A percentile compares a stretch with the other conserved stretches of the same genome.
Evolutionary conservation across 2,329 filamentous ascomycete genomes (phyloP).

Genomic region (Aspergillus hortae): DNA sequence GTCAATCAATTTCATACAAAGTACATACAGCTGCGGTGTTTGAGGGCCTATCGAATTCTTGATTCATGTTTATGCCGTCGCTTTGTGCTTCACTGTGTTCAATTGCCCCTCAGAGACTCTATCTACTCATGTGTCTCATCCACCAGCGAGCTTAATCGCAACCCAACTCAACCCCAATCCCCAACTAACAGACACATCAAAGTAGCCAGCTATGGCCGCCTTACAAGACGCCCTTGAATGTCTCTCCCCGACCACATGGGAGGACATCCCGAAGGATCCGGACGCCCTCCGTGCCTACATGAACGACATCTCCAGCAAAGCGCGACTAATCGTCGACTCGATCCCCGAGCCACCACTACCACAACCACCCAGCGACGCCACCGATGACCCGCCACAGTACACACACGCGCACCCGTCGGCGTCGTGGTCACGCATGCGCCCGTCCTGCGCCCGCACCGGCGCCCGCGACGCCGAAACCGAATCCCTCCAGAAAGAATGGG

Average conservation of each 20-base stretch:
- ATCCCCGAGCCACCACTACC: slow-evolving; percentile 56
- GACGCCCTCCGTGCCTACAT: slow-evolving; percentile 55
- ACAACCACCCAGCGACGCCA: slow-evolving; percentile 22
- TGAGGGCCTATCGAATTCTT: too few relatives aligned
- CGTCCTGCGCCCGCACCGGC: slow-evolving; percentile 49
- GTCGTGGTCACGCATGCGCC: slow-evolving; percentile 45
- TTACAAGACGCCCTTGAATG: slow-evolving; percentile 59
- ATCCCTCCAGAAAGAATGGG: slow-evolving; percentile 75
- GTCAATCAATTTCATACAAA: too few relatives aligned
- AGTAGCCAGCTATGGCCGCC: slow-evolving; percentile 45
- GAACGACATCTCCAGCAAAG: slow-evolving; percentile 59
- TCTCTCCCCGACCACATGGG: slow-evolving; percentile 56
- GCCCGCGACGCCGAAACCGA: slow-evolving; percentile 52
- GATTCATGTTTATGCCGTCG: too few relatives aligned
- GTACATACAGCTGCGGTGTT: too few relatives aligned
- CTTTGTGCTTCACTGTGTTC: too few relatives aligned
- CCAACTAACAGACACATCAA: background rate
- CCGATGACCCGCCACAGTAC: background rate
- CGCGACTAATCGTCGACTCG: slow-evolving; percentile 71
- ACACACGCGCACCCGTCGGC: background rate
- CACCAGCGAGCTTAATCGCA: background rate
- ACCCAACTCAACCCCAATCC: background rate
- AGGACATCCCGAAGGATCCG: slow-evolving; percentile 40
- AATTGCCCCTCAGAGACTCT: too few relatives aligned
- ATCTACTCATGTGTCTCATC: background rate